Percentiles rank a stretch among this genome's conserved stretches.
Evolutionary conservation across 192 early-diverging fungal species (phyloP).

Genomic region (Helicostylum pulchrum): DNA sequence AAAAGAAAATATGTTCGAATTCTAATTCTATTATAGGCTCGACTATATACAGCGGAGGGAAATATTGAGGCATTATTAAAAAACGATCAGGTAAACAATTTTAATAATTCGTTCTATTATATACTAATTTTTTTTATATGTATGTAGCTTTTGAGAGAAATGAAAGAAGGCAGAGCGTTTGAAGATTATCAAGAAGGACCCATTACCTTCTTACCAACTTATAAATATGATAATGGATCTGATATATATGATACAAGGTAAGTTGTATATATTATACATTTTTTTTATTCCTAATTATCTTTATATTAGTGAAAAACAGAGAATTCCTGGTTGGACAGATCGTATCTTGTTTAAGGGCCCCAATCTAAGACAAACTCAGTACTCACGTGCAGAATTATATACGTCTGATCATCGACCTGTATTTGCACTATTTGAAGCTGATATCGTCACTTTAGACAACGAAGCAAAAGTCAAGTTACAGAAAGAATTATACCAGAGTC

Average conservation of each 20-base stretch:
- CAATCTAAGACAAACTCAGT: slow-evolving; percentile 45
- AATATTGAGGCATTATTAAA: slow-evolving; percentile 51
- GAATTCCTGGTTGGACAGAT: slow-evolving; percentile 68
- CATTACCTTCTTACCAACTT: slow-evolving; percentile 74
- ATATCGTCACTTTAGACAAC: slow-evolving; percentile 44
- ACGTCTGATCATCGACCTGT: slow-evolving; percentile 82
- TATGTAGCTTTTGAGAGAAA: slow-evolving; percentile 50
- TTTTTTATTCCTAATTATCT: slow-evolving; percentile 15
- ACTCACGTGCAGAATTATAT: slow-evolving; percentile 53
- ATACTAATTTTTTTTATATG: slow-evolving; percentile 1
- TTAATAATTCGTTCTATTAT: neutral
- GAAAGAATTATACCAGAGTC: slow-evolving; percentile 49
- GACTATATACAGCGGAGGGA: slow-evolving; percentile 35
- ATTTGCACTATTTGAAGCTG: slow-evolving; percentile 34
- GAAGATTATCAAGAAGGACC: slow-evolving; percentile 72
- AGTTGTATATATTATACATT: slow-evolving; percentile 9
- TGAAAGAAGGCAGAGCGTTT: slow-evolving; percentile 64
- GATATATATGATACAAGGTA: slow-evolving; percentile 69
- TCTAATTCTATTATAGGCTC: slow-evolving; percentile 31
- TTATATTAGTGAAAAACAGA: slow-evolving; percentile 53
- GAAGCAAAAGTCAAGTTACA: slow-evolving; percentile 45
- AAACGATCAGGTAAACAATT: slow-evolving; percentile 55
- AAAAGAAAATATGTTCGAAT: neutral
- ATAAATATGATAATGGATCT: slow-evolving; percentile 78
- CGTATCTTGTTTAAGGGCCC: slow-evolving; percentile 60